Conservation (phyloP, 2,329 filamentous ascomycete genomes). For the Fusarium praegraminearum region DNA sequence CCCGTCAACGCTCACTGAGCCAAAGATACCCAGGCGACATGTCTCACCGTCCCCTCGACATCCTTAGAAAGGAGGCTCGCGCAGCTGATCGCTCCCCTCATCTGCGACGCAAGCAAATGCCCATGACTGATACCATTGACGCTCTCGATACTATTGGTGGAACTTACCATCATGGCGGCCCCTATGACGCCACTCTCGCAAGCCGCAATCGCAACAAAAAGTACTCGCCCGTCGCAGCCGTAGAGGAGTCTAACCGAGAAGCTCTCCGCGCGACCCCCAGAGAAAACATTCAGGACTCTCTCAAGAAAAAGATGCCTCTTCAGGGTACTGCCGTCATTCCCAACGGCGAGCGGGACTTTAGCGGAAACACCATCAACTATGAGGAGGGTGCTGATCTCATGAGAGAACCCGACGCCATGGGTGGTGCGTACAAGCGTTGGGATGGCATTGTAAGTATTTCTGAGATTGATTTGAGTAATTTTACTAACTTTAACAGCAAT, state of each 20-base stretch:
- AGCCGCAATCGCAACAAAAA: conserved; percentile 75
- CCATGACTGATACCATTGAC: conserved; percentile 84
- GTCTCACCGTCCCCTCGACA: conserved; percentile 74
- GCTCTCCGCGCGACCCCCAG: conserved; percentile 83
- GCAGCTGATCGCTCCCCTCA: conserved; percentile 76
- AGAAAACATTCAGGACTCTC: conserved; percentile 80
- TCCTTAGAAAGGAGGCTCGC: conserved; percentile 71
- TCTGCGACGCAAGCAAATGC: conserved; percentile 72
- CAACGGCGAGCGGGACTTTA: conserved; percentile 74
- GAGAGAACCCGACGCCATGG: conserved; percentile 74
- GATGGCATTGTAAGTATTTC: conserved; percentile 73
- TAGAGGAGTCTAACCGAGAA: conserved; percentile 77
- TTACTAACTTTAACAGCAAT: conserved; percentile 61
- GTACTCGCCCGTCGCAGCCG: conserved; percentile 80
- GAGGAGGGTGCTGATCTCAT: conserved; percentile 89
- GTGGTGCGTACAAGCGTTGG: conserved; percentile 83
- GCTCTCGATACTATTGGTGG: conserved; percentile 76
- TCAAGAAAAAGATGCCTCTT: conserved; percentile 80
- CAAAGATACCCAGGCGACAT: conserved; percentile 72
- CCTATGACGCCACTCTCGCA: conserved; percentile 85
- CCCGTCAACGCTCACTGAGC: conserved; percentile 33
- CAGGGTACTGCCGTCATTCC: conserved; percentile 85
- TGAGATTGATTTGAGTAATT: background rate
- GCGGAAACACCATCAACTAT: conserved; percentile 80
- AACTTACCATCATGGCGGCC: conserved; percentile 88